A percentile compares a stretch with the other conserved stretches of the same genome.
phyloP scores from a whole-genome alignment of 192 early-diverging fungal genomes.

The Backusella westeae region DNA sequence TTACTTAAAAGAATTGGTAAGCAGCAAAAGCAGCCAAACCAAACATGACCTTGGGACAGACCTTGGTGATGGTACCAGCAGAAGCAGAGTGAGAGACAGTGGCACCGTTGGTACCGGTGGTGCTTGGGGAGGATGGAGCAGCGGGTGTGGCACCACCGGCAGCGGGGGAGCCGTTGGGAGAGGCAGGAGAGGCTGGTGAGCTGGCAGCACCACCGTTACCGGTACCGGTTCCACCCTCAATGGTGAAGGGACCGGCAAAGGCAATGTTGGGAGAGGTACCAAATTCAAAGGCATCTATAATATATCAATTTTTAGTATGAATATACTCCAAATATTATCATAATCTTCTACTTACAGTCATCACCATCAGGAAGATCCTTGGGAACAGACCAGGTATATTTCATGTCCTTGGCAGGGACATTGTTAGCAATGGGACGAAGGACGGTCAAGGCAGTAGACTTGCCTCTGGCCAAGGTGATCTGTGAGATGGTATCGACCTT shows the following conservation, averaged over 20 bases:
- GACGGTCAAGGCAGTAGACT: conserved; percentile 26
- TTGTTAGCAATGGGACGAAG: conserved; percentile 27
- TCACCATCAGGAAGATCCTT: conserved; percentile 18
- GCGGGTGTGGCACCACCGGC: background rate
- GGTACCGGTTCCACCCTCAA: conserved; percentile 19
- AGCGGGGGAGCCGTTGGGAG: background rate
- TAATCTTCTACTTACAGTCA: conserved; percentile 7
- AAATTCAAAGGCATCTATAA: conserved; percentile 26
- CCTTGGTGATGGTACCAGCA: background rate
- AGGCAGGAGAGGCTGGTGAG: background rate
- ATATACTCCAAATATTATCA: background rate
- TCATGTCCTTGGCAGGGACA: conserved; percentile 13
- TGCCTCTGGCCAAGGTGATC: conserved; percentile 28
- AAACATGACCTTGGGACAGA: background rate
- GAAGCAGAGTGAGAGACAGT: background rate
- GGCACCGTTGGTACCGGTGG: background rate
- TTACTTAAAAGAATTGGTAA: background rate
- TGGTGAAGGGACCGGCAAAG: conserved; percentile 34
- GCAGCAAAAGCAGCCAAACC: conserved; percentile 12
- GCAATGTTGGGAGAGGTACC: conserved; percentile 31
- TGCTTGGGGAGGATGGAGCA: background rate
- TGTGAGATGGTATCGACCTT: conserved; percentile 21
- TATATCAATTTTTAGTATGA: background rate
- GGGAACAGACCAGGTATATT: conserved; percentile 28
- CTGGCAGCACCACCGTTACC: background rate